phyloP scores from a whole-genome alignment of 2,329 filamentous ascomycete species.

The Fusarium dimerum region DNA sequence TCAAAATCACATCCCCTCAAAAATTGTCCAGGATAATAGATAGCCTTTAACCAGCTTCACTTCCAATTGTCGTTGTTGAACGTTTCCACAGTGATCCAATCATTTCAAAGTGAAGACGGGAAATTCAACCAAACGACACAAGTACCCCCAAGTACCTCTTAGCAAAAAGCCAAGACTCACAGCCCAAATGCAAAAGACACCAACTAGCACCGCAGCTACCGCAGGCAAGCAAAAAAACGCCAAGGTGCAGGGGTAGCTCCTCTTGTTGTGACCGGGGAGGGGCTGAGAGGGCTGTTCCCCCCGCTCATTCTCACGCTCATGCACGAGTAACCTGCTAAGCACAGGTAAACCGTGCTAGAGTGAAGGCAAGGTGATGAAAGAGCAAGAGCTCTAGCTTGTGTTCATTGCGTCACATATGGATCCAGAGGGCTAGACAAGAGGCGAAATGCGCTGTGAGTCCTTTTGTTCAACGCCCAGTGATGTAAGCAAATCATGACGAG shows the following conservation, averaged over 20 bases:
- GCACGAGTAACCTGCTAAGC: slow-evolving; percentile 2
- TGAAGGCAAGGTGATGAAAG: neutral
- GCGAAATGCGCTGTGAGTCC: slow-evolving; percentile 3
- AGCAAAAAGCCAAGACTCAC: neutral
- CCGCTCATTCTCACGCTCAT: neutral
- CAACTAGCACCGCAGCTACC: neutral
- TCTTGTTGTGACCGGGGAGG: neutral
- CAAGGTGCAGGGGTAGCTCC: neutral
- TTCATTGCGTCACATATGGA: slow-evolving; percentile 25
- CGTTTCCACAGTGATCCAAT: no score
- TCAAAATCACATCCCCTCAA: no score
- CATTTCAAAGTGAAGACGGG: no score
- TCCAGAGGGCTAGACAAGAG: slow-evolving; percentile 7
- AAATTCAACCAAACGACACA: neutral
- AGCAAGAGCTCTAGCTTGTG: neutral
- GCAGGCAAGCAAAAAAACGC: neutral
- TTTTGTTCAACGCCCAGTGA: neutral
- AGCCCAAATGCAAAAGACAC: neutral
- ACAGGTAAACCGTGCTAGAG: slow-evolving; percentile 16
- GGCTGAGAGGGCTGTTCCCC: neutral
- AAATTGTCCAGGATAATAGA: no score
- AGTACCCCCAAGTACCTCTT: neutral
- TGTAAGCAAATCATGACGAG: no score
- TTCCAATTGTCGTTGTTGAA: no score
- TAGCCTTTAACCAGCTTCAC: no score